Evolutionary conservation across 495 filamentous ascomycete species (phyloP), one percentile per base, ranked within the genome.

Genomic region (Penicillium longicatenatum): DNA sequence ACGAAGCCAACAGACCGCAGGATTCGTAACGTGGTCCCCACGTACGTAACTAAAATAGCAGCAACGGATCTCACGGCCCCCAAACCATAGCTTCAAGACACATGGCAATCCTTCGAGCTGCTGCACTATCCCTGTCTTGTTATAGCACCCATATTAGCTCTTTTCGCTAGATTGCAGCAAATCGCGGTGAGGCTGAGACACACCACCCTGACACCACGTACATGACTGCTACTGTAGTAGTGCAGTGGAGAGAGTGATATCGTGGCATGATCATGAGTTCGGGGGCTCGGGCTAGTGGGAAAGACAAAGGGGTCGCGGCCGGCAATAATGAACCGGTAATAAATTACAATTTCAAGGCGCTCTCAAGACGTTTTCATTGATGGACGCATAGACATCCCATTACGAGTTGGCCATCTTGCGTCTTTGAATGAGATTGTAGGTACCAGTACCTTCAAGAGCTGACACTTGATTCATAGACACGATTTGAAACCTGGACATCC

Each of bases 1-100:
- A 45, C 21, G 3, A 45, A 22, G 17, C 42, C 9, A 11, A 10
- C 19, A 20, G 24, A 48, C 10, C 30, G 22, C 9, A n/a, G 24
- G 45, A 48, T 48, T 48, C 45, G 45, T 48, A 48, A 48, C 30
- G 21, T 12, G 30, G 21, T 48, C 45, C 8, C 45, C 45, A 48
- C 45, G 12, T 12, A 46, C 9, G 21, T 4, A 35, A 10, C 31
- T 10, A 35, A 35, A 12, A 35, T 35, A 46, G 44, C 3, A 46
- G 22, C 44, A 26, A 17, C 16, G 16, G 45, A 26, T 22, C 45
- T 19, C 10, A 45, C 24, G 4, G 24, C 45, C 45, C 45, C 45
- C 24, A 17, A 48, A 26, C 17, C 6, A 11, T 17, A 8, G 11
- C 22, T 1, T 30, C 7, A 24, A 30, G 29, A 10, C 10, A 26